Percentiles rank a stretch among this genome's conserved stretches.
Evolutionary conservation across 2,329 filamentous ascomycete genomes (phyloP).

Genomic region (Fusarium kyushuense): DNA sequence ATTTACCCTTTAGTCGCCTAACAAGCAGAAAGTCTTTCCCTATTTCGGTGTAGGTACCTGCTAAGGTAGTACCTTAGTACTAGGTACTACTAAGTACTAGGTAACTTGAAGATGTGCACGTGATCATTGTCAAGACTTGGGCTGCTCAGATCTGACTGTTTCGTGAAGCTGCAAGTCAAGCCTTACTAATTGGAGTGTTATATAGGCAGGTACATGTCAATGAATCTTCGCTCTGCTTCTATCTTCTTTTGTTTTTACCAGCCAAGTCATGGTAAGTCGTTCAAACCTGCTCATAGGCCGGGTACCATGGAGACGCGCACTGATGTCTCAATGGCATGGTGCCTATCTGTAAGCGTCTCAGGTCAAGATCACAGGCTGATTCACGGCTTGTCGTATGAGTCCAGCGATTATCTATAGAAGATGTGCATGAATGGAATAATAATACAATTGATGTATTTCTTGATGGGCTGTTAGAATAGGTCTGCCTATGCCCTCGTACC

Average conservation of each 20-base stretch:
- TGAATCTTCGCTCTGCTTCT: not conserved
- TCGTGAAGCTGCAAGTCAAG: not conserved
- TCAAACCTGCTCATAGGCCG: not conserved
- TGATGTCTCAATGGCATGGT: not conserved
- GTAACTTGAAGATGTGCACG: conserved; percentile 13
- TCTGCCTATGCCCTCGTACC: not conserved
- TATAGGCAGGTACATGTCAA: too few relatives aligned
- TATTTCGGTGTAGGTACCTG: conserved; percentile 35
- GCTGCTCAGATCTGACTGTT: not conserved
- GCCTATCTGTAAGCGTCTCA: not conserved
- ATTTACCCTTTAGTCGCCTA: conserved; percentile 25
- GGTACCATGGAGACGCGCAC: conserved; percentile 3
- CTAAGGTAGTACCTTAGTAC: too few relatives aligned
- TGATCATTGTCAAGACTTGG: conserved; percentile 9
- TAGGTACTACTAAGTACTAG: too few relatives aligned
- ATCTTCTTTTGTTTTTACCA: not conserved
- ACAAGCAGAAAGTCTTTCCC: conserved; percentile 44
- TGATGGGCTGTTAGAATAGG: not conserved
- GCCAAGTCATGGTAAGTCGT: not conserved
- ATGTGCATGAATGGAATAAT: not conserved
- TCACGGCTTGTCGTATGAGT: not conserved
- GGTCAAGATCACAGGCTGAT: not conserved
- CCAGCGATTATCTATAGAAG: not conserved
- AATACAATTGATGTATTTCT: not conserved
- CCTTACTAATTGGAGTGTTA: not conserved